Evolutionary conservation across 768 basidiomycete genomes (phyloP).

Genomic region (Leccinum barrowsii): DNA sequence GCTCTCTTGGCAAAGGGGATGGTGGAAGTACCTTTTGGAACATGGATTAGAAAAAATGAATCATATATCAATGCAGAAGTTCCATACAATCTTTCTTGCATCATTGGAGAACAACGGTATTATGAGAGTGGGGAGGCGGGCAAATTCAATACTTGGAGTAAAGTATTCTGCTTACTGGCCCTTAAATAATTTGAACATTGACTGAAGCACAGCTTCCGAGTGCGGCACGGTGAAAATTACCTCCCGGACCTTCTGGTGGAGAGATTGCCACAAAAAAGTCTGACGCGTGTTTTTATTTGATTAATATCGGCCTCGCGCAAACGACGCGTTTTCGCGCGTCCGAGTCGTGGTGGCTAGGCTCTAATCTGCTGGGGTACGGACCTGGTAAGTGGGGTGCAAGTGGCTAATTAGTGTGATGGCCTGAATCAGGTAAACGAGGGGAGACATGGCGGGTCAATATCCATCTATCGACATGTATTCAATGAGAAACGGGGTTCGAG

Average conservation of each 20-base stretch:
- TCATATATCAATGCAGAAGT: neutral
- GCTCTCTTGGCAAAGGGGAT: neutral
- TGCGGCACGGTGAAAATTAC: neutral
- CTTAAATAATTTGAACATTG: constrained; percentile 10
- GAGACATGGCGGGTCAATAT: neutral
- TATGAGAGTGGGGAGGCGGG: neutral
- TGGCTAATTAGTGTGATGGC: neutral
- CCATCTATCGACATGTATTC: neutral
- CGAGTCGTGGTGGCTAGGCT: neutral
- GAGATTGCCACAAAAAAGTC: constrained; percentile 1
- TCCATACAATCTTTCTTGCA: constrained; percentile 12
- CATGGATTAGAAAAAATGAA: neutral
- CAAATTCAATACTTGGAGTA: neutral
- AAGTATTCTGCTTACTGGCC: neutral
- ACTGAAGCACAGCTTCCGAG: constrained; percentile 12
- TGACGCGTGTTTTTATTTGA: neutral
- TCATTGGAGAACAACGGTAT: neutral
- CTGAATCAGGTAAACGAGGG: neutral
- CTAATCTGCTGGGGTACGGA: neutral
- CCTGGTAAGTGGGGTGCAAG: neutral
- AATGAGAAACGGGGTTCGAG: neutral
- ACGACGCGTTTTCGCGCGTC: neutral
- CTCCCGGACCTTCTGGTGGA: neutral
- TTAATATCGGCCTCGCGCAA: neutral
- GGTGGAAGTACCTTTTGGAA: constrained; percentile 1